A percentile compares a stretch with the other conserved stretches of the same genome.
Evolutionary conservation across 768 basidiomycete species (phyloP).

Genomic region (Suillus decipiens): DNA sequence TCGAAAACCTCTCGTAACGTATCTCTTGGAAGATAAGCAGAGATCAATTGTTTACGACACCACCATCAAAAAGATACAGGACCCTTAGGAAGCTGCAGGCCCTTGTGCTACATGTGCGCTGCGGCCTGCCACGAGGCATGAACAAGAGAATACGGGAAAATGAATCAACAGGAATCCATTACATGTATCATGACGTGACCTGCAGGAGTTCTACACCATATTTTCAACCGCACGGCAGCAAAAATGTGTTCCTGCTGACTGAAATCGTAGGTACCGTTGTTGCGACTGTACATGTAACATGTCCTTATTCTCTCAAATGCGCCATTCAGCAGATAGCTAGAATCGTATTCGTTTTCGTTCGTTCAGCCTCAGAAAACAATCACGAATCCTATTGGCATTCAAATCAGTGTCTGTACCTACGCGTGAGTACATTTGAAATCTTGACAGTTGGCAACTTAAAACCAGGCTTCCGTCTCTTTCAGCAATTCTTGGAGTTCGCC

Average conservation of each 20-base stretch:
- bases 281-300: not conserved
- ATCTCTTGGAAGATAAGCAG: not conserved
- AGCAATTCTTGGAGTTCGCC: not conserved
- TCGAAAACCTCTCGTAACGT: not conserved
- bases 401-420: not conserved
- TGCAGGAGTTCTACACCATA: not conserved
- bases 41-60: not conserved
- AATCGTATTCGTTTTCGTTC: not conserved
- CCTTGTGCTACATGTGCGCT: not conserved
- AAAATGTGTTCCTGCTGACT: not conserved
- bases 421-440: not conserved
- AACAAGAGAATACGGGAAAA: not conserved
- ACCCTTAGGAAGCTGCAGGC: not conserved
- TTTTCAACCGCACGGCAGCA: not conserved
- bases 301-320: not conserved
- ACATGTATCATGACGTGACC: not conserved
- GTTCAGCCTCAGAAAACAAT: not conserved
- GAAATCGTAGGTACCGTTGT: not conserved
- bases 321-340: not conserved
- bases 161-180: not conserved
- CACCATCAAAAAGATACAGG: not conserved
- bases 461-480: not conserved
- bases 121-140: not conserved
- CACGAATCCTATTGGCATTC: not conserved
- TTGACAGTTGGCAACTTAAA: not conserved